A percentile compares a stretch with the other conserved stretches of the same genome.
Evolutionary conservation across 164 flowering plant genomes (phyloP).

Genomic region (Vitis cinerea): DNA sequence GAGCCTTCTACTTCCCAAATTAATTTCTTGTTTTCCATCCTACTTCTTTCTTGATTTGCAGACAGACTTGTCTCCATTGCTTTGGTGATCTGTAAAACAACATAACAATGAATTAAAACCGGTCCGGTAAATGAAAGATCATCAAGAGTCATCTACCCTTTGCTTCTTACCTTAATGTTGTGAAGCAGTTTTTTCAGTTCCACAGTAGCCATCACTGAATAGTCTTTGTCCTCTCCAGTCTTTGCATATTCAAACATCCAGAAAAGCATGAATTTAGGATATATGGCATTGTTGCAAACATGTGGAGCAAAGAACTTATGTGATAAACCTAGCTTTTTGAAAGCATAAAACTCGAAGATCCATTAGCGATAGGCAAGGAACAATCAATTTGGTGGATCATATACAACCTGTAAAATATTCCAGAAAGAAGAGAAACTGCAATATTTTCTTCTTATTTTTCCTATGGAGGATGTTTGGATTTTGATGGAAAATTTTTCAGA

Average conservation of each 20-base stretch:
- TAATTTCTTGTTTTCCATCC: slow-evolving; percentile 57
- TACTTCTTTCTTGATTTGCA: slow-evolving; percentile 55
- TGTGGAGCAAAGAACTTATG: not conserved
- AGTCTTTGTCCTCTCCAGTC: slow-evolving; percentile 82
- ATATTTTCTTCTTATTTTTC: not conserved
- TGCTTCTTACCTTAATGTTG: slow-evolving; percentile 57
- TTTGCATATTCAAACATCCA: slow-evolving; percentile 19
- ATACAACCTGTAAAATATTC: not conserved
- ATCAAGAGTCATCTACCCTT: not conserved
- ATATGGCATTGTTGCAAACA: not conserved
- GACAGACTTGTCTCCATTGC: slow-evolving; percentile 81
- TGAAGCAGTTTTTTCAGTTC: slow-evolving; percentile 74
- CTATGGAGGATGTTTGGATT: not conserved
- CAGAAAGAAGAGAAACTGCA: too few relatives aligned
- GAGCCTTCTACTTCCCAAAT: slow-evolving; percentile 54
- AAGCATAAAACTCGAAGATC: not conserved
- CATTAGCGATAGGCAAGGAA: not conserved
- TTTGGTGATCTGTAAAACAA: slow-evolving; percentile 58
- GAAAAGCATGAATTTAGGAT: not conserved
- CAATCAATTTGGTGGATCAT: not conserved
- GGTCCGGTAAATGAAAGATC: too few relatives aligned
- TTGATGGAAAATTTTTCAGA: not conserved
- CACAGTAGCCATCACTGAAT: slow-evolving; percentile 58
- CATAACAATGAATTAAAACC: not conserved
- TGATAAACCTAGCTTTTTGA: not conserved